Conservation (phyloP, 2,329 filamentous ascomycete genomes). For the Hymenoscyphus fructigenus region DNA sequence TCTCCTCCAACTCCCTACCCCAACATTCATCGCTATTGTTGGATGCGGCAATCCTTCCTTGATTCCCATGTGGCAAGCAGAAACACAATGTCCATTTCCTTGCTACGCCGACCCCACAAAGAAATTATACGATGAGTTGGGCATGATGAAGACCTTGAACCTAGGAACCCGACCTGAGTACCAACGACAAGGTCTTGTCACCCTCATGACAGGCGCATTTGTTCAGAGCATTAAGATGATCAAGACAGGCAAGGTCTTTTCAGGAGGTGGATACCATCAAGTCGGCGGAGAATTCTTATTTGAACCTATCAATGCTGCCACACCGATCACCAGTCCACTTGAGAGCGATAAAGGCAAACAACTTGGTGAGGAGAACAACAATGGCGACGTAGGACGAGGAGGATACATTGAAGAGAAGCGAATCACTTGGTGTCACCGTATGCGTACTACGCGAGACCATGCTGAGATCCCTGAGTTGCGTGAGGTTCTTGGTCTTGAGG, state of each 20-base stretch:
- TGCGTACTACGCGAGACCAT: conserved; percentile 77
- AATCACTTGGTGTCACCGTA: conserved; percentile 78
- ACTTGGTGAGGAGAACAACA: conserved; percentile 18
- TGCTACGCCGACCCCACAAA: conserved; percentile 57
- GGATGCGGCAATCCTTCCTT: conserved; percentile 56
- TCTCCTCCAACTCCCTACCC: conserved; percentile 34
- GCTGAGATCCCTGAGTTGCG: conserved; percentile 67
- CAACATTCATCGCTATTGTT: conserved; percentile 48
- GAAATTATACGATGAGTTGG: conserved; percentile 52
- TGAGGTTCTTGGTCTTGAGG: conserved; percentile 59
- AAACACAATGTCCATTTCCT: conserved; percentile 51
- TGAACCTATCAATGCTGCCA: conserved; percentile 33
- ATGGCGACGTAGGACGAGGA: conserved; percentile 17
- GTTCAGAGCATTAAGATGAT: conserved; percentile 46
- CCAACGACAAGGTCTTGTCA: conserved; percentile 42
- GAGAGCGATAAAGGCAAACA: conserved; percentile 12
- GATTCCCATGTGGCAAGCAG: conserved; percentile 50
- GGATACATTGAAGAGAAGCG: conserved; percentile 51
- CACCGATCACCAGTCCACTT: conserved; percentile 23
- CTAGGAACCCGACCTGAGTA: conserved; percentile 51
- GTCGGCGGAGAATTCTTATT: conserved; percentile 46
- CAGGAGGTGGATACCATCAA: conserved; percentile 52
- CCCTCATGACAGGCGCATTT: conserved; percentile 40
- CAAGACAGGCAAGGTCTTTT: conserved; percentile 42
- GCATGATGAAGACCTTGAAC: conserved; percentile 50